A percentile compares a stretch with the other conserved stretches of the same genome.
phyloP scores from a whole-genome alignment of 1,284 basidiomycete species.

The Melampsora medusae region DNA sequence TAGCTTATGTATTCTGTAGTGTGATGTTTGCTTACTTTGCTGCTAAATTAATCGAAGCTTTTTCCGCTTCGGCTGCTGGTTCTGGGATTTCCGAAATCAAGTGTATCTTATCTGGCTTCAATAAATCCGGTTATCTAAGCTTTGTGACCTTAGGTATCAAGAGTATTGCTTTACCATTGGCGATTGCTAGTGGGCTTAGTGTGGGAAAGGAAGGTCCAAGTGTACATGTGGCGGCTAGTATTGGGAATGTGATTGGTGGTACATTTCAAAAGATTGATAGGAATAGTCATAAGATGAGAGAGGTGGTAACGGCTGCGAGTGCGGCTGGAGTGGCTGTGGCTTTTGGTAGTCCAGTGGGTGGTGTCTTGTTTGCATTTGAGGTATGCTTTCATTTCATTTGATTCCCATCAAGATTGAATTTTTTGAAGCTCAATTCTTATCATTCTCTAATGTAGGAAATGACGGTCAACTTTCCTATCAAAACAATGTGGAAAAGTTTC shows the following conservation, averaged over 20 bases:
- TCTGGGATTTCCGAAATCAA: slow-evolving; percentile 99
- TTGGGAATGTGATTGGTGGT: slow-evolving; percentile 81
- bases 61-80: slow-evolving; percentile 93
- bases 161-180: slow-evolving; percentile 82
- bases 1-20: slow-evolving; percentile 82
- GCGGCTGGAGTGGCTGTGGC: slow-evolving; percentile 96
- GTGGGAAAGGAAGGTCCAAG: slow-evolving; percentile 99
- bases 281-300: slow-evolving; percentile 84
- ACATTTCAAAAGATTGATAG: slow-evolving; percentile 77
- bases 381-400: slow-evolving; percentile 50
- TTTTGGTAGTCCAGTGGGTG: slow-evolving; percentile 95
- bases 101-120: slow-evolving; percentile 93
- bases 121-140: slow-evolving; percentile 91
- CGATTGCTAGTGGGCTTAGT: slow-evolving; percentile 95
- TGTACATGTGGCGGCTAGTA: slow-evolving; percentile 92
- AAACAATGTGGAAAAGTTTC: slow-evolving; percentile 98
- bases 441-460: slow-evolving; percentile 69
- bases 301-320: slow-evolving; percentile 89
- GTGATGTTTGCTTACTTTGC: slow-evolving; percentile 79
- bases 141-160: slow-evolving; percentile 87
- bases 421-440: neutral
- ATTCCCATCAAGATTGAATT: neutral
- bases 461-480: slow-evolving; percentile 92
- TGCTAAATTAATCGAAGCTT: slow-evolving; percentile 78
- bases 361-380: slow-evolving; percentile 80